Evolutionary conservation across 2,329 filamentous ascomycete genomes (phyloP).

Genomic region (Neopestalotiopsis sp.): DNA sequence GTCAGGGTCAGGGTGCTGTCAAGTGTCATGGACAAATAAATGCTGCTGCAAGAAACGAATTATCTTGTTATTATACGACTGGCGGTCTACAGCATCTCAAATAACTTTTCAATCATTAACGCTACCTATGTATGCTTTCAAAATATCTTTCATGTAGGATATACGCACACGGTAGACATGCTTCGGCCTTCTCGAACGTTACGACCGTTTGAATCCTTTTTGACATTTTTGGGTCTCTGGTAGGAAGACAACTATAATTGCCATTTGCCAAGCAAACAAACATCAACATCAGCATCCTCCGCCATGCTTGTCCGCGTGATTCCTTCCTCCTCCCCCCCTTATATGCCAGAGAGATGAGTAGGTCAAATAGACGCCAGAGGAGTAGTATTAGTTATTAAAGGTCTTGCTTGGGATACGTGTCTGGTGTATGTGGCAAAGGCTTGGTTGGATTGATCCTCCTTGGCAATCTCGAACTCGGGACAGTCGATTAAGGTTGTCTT

Average conservation of each 20-base stretch:
- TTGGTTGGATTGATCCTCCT: background rate
- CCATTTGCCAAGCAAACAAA: background rate
- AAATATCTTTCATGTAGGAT: too few relatives aligned
- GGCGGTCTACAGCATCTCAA: background rate
- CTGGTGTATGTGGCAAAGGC: background rate
- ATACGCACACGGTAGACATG: too few relatives aligned
- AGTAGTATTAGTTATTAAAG: background rate
- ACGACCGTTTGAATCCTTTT: background rate
- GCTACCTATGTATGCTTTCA: too few relatives aligned
- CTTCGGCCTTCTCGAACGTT: background rate
- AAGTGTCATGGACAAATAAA: slow-evolving; percentile 1
- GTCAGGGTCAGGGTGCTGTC: slow-evolving; percentile 1
- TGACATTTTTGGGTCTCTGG: background rate
- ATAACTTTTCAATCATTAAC: too few relatives aligned
- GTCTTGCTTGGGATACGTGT: background rate
- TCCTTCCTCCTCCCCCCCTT: background rate
- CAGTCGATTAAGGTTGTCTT: background rate
- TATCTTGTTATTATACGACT: background rate
- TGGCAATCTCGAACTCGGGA: background rate
- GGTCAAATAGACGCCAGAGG: background rate
- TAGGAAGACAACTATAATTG: background rate
- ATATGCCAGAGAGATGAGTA: background rate
- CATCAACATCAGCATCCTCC: background rate
- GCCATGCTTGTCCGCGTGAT: background rate
- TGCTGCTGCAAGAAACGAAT: background rate